Base-by-base conservation (phyloP, 768 basidiomycete genomes). In the Amanita thiersii region DNA sequence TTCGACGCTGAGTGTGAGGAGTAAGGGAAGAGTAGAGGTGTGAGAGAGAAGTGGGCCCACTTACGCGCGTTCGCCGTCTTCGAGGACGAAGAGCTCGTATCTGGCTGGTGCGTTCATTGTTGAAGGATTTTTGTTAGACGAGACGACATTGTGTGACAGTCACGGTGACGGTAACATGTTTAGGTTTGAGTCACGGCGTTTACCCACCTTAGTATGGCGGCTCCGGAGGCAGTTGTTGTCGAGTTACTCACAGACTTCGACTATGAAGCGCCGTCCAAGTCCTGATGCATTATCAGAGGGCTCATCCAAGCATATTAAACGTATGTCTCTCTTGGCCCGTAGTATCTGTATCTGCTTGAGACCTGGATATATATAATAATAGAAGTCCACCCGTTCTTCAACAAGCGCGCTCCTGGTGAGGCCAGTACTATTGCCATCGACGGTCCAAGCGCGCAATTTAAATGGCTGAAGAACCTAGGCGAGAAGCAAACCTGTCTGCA, bases 31-130 rank as follows among this genome's bases (percentile, higher is more conserved):
- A 25, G 39, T 36, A 26, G 45, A 40, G 41, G 45, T 38, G 32
- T 32, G 44, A 19, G 40, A 48, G 47, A 39, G 38, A 50, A 43
- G 37, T 28, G 34, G 17, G 40, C 37, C n/a, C 40, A 82, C 91
- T 70, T 70, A 97, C 93, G 80, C 68, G 67, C 84, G 86, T 69
- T 99, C 93, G 56, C 84, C 88, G 52, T 97, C 92, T 14, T 91
- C 88, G 35, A 97, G 73, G 36, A 94, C 84, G 59, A 79, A 96
- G 50, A 88, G 72, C 63, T 96, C 92, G 56, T 81, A 86, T 50
- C 94, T 79, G 58, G 82, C 81, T n/a, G 91, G 92, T 34, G 91
- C 91, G 66, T 99, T 99, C 86, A 96, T 89, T 7, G 7, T 21
- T 35, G 30, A 44, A 38, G 44, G 23, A 19, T 19, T 33, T 32